A percentile compares a stretch with the other conserved stretches of the same genome.
phyloP scores from a whole-genome alignment of 768 basidiomycete species.

The Mycena rebaudengoi region DNA sequence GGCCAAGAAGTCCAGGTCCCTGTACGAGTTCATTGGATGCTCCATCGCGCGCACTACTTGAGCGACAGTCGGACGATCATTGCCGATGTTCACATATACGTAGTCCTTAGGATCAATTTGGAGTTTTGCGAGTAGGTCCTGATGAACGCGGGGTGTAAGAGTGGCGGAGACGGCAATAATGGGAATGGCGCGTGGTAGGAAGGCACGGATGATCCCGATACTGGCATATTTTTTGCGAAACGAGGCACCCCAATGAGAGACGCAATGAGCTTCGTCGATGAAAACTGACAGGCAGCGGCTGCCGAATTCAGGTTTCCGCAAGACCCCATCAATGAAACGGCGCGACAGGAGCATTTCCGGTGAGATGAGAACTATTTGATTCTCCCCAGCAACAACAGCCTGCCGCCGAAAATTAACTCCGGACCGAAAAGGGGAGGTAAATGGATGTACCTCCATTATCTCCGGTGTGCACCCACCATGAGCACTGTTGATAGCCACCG shows the following conservation, averaged over 20 bases:
- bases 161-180: constrained; percentile 47
- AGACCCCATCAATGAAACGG: constrained; percentile 7
- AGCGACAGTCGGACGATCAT: constrained; percentile 45
- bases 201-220: constrained; percentile 37
- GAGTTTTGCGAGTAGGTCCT: constrained; percentile 38
- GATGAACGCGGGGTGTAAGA: constrained; percentile 32
- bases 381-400: constrained; percentile 1
- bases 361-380: constrained; percentile 1
- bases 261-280: constrained; percentile 44
- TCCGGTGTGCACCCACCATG: constrained; percentile 13
- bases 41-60: constrained; percentile 43
- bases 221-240: constrained; percentile 43
- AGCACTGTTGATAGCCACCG: constrained; percentile 11
- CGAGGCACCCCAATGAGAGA: constrained; percentile 46
- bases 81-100: constrained; percentile 36
- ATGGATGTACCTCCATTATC: background rate
- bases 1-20: constrained; percentile 45
- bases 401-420: background rate
- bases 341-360: constrained; percentile 11
- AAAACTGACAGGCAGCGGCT: constrained; percentile 5
- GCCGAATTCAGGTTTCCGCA: constrained; percentile 9
- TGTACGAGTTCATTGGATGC: constrained; percentile 39
- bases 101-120: constrained; percentile 30
- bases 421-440: background rate
- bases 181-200: constrained; percentile 38